Base-by-base conservation (phyloP, 2,329 filamentous ascomycete genomes). In the Scytalidium lignicola region DNA sequence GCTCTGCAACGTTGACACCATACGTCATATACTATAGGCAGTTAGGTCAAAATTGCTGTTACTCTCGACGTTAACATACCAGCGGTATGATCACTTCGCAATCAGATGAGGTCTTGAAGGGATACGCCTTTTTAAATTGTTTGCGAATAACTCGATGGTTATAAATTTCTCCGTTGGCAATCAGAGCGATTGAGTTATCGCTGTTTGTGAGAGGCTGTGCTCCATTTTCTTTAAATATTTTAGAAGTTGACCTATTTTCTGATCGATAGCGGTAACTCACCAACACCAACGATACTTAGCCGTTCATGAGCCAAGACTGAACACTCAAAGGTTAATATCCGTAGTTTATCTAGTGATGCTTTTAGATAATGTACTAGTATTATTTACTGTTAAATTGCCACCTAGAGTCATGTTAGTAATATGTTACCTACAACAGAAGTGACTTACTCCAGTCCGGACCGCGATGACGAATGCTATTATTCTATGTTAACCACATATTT, bases 131-230 rank as follows among this genome's bases (percentile, higher is more conserved):
- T 73, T 89, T 89, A 62, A 96, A 76, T 62, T 77, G 76, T 74
- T 96, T 97, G 67, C 93, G 86, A 65, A 99, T 79, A 64, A 96
- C 82, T 67, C 92, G 88, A 75, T 99, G 93, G 83, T 99, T 99
- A 80, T 99, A 99, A 68, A 99, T 99, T 70, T 99, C 93, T 72
- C 93, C 93, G 72, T 99, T 99, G 82, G 97, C 93, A 57, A 93
- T 92, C 53, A 99, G 83, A 56, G 92, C 85, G 63, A 99, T 85
- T 62, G 79, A 86, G 58, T 84, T 86, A 68, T 97, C 92, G 60
- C 90, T 83, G 76, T 90, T 97, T 76, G 92, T 86, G 58, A 99
- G 79, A 56, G 93, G 93, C 74, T 99, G 93, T 46, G 93, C 92
- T 67, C 93, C 93, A 64, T 88, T 92, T 69, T 97, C 92, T 92